A percentile compares a stretch with the other conserved stretches of the same genome.
phyloP scores from a whole-genome alignment of 352 stramenopile genomes.

The Pythium folliculosum region DNA sequence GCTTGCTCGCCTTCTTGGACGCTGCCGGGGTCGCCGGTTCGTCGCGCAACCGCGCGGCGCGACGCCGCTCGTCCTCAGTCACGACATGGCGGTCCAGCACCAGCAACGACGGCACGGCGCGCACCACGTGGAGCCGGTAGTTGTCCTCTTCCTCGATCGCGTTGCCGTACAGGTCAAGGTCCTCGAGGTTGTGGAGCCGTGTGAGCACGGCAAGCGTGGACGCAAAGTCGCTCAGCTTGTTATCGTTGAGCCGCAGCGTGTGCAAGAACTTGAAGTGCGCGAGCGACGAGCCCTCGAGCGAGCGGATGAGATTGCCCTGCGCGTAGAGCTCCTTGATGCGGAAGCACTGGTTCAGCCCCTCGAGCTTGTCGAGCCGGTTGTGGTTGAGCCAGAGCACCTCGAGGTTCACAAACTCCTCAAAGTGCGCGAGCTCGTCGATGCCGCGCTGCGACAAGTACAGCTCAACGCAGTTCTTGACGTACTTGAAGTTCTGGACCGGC shows the following conservation, averaged over 20 bases:
- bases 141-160: constrained; percentile 71
- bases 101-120: constrained; percentile 57
- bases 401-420: constrained; percentile 88
- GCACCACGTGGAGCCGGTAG: constrained; percentile 70
- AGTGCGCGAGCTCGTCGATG: constrained; percentile 81
- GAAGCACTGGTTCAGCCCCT: constrained; percentile 79
- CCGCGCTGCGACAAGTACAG: constrained; percentile 76
- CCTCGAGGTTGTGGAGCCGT: constrained; percentile 46
- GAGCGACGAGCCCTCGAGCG: constrained; percentile 50
- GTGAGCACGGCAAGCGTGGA: constrained; percentile 34
- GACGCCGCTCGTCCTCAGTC: constrained; percentile 42
- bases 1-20: constrained; percentile 41
- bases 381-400: constrained; percentile 90
- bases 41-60: constrained; percentile 21
- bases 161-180: constrained; percentile 70
- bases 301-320: constrained; percentile 84
- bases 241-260: constrained; percentile 58
- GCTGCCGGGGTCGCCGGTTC: constrained; percentile 57
- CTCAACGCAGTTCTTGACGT: constrained; percentile 89
- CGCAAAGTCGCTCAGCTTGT: constrained; percentile 56
- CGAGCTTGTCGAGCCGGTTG: constrained; percentile 73
- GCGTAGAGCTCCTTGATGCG: constrained; percentile 89
- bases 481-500: constrained; percentile 89
- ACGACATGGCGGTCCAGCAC: constrained; percentile 67
- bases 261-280: constrained; percentile 68